Base-by-base conservation (phyloP, 306 rosid genomes). In the Ormosia emarginata region DNA sequence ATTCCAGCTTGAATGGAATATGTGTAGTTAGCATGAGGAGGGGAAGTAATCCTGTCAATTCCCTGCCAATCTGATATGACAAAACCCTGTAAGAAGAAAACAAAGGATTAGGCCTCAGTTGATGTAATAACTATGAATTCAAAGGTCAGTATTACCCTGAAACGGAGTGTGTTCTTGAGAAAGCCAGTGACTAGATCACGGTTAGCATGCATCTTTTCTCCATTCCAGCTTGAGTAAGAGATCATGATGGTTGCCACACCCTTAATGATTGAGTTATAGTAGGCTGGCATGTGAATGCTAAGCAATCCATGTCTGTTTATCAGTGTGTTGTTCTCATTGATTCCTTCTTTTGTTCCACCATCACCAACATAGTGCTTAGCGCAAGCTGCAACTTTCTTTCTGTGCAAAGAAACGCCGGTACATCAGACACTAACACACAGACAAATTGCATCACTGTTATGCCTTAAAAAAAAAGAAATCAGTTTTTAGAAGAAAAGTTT, bases 11-110 rank as follows among this genome's bases (percentile, higher is more conserved):
- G 57, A 44, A 86, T 74, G n/a, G 87, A 86, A 59, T 83, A 75
- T 37, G 87, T 74, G 74, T 86, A 86, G 74, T 86, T 86, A 46
- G 85, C 82, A 75, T 67, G 87, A 63, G 79, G 84, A 29, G 89
- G 89, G 49, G 77, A 62, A 13, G 89, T 86, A 36, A 86, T 86
- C 44, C 87, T 29, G 73, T 86, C 89, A 55, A 86, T 29, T 33
- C 89, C 89, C 73, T 83, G 80, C 84, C 86, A 86, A 58, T 86
- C 89, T 57, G 89, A 83, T 64, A 86, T 83, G 69, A 86, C 82
- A 79, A 86, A 79, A 49, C 89, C 89, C 89, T 37, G 0, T 49
- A 12, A 13, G 17, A 7, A 59, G 6, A 58, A 75, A 12, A 17
- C 14, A 24, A 57, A 57, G 12, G 36, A 57, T 57, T 52, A 14